These are phyloP conservation scores for Maudiozyma humilis DNA, from an alignment of 1,139 yeast genomes.

Conservation along the genomic window DNA sequence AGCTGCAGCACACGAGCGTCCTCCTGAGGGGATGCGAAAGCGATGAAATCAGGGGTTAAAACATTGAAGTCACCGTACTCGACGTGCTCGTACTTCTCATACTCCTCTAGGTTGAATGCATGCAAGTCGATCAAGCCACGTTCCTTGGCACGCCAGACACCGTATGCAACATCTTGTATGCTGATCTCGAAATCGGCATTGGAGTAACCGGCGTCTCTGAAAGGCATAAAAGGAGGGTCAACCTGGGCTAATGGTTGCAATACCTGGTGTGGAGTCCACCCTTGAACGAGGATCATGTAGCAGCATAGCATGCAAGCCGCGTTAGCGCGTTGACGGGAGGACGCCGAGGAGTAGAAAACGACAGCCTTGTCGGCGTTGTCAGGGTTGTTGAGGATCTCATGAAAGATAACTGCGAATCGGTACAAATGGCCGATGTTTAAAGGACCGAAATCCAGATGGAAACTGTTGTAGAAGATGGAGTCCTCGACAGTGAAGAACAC, in stretches of 20 bases:
- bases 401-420: slow-evolving; percentile 89
- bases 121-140: slow-evolving; percentile 81
- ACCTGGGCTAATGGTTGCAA: slow-evolving; percentile 88
- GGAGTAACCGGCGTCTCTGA: slow-evolving; percentile 95
- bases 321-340: slow-evolving; percentile 77
- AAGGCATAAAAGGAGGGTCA: slow-evolving; percentile 89
- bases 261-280: slow-evolving; percentile 98
- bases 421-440: slow-evolving; percentile 86
- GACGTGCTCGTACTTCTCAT: slow-evolving; percentile 88
- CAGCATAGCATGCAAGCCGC: slow-evolving; percentile 92
- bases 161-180: slow-evolving; percentile 90
- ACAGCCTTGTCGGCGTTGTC: slow-evolving; percentile 81
- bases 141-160: slow-evolving; percentile 97
- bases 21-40: slow-evolving; percentile 96
- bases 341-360: slow-evolving; percentile 77
- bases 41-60: slow-evolving; percentile 85
- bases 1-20: slow-evolving; percentile 36
- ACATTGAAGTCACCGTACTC: slow-evolving; percentile 96
- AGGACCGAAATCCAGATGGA: slow-evolving; percentile 95
- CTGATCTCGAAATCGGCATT: slow-evolving; percentile 89
- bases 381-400: slow-evolving; percentile 81
- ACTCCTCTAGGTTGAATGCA: slow-evolving; percentile 82
- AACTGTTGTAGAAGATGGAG: slow-evolving; percentile 80
- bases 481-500: slow-evolving; percentile 92
- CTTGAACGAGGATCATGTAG: slow-evolving; percentile 89